Base-by-base conservation (phyloP, 1,139 yeast genomes). In the Arxiozyma bovina region DNA sequence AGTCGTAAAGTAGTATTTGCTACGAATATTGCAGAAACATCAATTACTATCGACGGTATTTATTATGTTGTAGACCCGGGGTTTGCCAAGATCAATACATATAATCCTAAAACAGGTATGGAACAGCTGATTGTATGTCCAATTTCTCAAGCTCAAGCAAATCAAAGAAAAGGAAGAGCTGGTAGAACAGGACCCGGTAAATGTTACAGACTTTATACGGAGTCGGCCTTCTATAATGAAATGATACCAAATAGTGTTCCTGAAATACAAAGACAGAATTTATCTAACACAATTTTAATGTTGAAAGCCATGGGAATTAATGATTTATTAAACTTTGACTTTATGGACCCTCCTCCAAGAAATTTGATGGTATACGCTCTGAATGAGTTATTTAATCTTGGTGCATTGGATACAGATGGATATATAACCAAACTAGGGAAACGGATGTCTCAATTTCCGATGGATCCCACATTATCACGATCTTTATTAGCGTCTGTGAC, bases 141-240 rank as follows among this genome's bases (percentile, higher is more conserved):
- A 0, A 89, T 96, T 60, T 91, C 98, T 0, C 79, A 86, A 58
- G 99, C 99, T 0, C 88, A 96, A 42, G 97, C 97, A 0, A 91
- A 90, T 60, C 99, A 93, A 72, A 74, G 99, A 58, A 94, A 96
- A 1, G 99, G 99, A 55, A 80, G 99, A 72, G 99, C 98, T 0
- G 99, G 99, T 8, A 83, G 99, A 74, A 87, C 90, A 6, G 96
- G 96, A 0, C 96, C 98, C 0, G 99, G 99, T 0, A 90, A 89
- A 67, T 93, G 99, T 67, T 94, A 85, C 67, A 72, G 99, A 50
- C 73, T 94, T 25, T 93, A 80, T 66, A 91, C 99, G 0, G 90
- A 88, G 67, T 83, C 93, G 83, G 84, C 96, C 0, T 93, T 82
- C 64, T 75, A 79, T 60, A 79, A 88, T 53, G 99, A 94, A 66